phyloP scores from a whole-genome alignment of 1,139 yeast species.

The Magnusiomyces paraingens region DNA sequence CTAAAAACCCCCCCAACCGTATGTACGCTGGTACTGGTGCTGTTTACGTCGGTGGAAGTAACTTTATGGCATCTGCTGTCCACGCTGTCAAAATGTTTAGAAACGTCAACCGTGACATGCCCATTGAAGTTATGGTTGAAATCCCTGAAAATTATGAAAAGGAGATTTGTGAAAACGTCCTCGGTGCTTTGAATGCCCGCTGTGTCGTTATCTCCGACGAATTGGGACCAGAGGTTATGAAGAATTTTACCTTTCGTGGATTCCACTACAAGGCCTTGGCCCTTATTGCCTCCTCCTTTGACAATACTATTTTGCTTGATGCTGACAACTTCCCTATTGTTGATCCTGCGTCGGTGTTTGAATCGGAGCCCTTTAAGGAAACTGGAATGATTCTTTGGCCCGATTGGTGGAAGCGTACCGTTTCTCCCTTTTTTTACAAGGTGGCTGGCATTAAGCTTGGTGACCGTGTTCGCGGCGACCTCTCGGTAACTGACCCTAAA shows the following conservation, averaged over 20 bases:
- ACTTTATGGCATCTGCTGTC: constrained; percentile 64
- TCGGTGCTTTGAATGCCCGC: constrained; percentile 62
- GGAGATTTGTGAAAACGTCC: constrained; percentile 54
- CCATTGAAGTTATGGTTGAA: constrained; percentile 74
- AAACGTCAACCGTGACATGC: constrained; percentile 55
- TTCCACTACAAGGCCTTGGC: constrained; percentile 78
- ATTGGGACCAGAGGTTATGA: constrained; percentile 42
- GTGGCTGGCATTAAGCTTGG: constrained; percentile 49
- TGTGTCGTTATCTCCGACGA: constrained; percentile 59
- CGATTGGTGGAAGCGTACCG: constrained; percentile 73
- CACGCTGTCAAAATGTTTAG: constrained; percentile 61
- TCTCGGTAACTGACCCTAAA: constrained; percentile 23
- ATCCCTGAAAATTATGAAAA: constrained; percentile 62
- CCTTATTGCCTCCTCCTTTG: constrained; percentile 65
- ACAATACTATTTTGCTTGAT: constrained; percentile 67
- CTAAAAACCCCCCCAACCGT: constrained; percentile 36
- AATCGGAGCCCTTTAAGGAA: constrained; percentile 46
- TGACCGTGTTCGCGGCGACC: constrained; percentile 39
- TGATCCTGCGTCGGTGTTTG: constrained; percentile 49
- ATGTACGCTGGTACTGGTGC: constrained; percentile 57
- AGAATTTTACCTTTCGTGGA: constrained; percentile 53
- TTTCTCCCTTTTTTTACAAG: constrained; percentile 60
- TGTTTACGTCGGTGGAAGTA: constrained; percentile 79
- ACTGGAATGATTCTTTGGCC: constrained; percentile 73
- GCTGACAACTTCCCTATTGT: constrained; percentile 68